A percentile compares a stretch with the other conserved stretches of the same genome.
Evolutionary conservation across 2,329 filamentous ascomycete genomes (phyloP).

Genomic region (Cercospora citrullina): DNA sequence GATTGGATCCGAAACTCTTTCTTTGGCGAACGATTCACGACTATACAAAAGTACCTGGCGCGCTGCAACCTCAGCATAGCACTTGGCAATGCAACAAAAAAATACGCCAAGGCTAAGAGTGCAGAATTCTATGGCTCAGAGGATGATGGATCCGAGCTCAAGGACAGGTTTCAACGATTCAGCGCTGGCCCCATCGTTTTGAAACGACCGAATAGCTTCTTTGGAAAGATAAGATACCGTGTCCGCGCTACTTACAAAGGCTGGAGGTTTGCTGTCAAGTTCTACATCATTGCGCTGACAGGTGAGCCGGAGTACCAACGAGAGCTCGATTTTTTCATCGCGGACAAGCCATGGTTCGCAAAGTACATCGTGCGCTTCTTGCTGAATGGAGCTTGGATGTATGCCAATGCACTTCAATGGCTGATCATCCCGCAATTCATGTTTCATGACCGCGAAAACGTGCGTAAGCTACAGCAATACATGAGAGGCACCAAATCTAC

Average conservation of each 20-base stretch:
- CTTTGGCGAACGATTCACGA: conserved; percentile 7
- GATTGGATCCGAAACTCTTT: conserved; percentile 6
- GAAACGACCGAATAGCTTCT: background rate
- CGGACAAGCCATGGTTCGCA: conserved; percentile 4
- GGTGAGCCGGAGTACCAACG: conserved; percentile 15
- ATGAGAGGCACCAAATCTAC: conserved; percentile 16
- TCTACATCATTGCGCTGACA: conserved; percentile 15
- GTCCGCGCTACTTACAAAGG: conserved; percentile 11
- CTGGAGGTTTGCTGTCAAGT: conserved; percentile 15
- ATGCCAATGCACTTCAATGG: conserved; percentile 12
- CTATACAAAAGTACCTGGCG: conserved; percentile 1
- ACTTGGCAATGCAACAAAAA: background rate
- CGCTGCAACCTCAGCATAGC: conserved; percentile 4
- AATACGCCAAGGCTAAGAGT: conserved; percentile 7
- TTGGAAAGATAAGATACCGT: conserved; percentile 13
- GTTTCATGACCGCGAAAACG: conserved; percentile 9
- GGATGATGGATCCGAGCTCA: conserved; percentile 10
- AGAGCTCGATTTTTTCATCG: conserved; percentile 15
- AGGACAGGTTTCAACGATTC: conserved; percentile 6
- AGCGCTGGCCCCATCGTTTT: conserved; percentile 1
- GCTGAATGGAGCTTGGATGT: conserved; percentile 15
- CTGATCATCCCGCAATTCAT: conserved; percentile 12
- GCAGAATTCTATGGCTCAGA: background rate
- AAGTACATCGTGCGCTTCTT: background rate
- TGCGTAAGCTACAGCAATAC: conserved; percentile 3